These are phyloP conservation scores for Trichosporon coremiiforme DNA, from an alignment of 1,284 basidiomycete genomes.

Conservation along the genomic window DNA sequence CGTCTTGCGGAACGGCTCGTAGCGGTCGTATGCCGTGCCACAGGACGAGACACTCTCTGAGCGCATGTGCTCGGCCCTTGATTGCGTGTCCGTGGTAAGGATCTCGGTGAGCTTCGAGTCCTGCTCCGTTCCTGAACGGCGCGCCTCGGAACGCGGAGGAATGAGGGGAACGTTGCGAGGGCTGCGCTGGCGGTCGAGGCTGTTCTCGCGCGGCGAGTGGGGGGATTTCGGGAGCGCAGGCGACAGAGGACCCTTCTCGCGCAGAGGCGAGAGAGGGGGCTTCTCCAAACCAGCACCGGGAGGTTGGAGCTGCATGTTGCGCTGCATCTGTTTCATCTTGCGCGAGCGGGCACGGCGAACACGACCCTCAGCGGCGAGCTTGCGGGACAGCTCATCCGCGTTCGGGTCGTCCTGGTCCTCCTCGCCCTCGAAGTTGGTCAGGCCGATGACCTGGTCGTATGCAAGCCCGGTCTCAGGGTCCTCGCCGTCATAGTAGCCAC, in stretches of 20 bases:
- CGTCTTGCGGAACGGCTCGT: slow-evolving; percentile 21
- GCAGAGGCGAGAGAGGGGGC: slow-evolving; percentile 14
- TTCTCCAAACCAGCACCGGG: not conserved
- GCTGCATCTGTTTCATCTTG: slow-evolving; percentile 8
- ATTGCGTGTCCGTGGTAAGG: not conserved
- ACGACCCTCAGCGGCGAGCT: slow-evolving; percentile 69
- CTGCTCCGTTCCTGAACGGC: not conserved
- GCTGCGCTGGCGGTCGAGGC: slow-evolving; percentile 6
- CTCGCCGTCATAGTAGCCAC: slow-evolving; percentile 20
- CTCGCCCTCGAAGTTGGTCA: slow-evolving; percentile 81
- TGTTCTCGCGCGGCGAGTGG: not conserved
- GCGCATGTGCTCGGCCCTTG: not conserved
- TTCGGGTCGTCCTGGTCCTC: slow-evolving; percentile 70
- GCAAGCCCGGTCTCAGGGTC: slow-evolving; percentile 24
- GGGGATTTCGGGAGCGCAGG: not conserved
- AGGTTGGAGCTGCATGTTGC: slow-evolving; percentile 7
- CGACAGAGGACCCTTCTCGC: slow-evolving; percentile 9
- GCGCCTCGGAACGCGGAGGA: not conserved
- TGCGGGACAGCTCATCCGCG: slow-evolving; percentile 65
- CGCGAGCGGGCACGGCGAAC: slow-evolving; percentile 64
- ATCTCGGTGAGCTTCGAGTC: slow-evolving; percentile 13
- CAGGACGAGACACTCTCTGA: not conserved
- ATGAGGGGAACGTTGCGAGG: not conserved
- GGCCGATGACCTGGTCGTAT: slow-evolving; percentile 58
- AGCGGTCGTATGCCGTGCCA: slow-evolving; percentile 3